Evolutionary conservation across 495 filamentous ascomycete genomes (phyloP).

Genomic region (Xylaria cubensis): DNA sequence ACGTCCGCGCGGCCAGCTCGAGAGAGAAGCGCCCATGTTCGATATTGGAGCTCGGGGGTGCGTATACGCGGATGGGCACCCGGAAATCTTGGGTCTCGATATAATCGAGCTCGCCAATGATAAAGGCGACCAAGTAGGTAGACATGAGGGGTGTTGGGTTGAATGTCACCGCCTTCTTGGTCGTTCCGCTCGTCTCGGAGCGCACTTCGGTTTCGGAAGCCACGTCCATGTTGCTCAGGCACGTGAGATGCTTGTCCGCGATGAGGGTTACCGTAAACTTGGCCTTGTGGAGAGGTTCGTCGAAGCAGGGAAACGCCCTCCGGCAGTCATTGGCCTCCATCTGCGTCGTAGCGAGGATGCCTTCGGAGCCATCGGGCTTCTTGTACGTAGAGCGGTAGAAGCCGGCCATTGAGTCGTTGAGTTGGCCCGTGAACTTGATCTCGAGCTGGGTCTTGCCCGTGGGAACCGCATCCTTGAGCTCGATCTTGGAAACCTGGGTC

Average conservation of each 20-base stretch:
- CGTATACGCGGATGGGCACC: constrained; percentile 74
- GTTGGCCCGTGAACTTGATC: constrained; percentile 68
- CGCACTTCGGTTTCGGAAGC: constrained; percentile 66
- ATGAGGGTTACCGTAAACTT: constrained; percentile 76
- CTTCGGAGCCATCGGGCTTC: constrained; percentile 65
- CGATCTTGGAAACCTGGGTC: constrained; percentile 68
- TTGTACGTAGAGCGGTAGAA: constrained; percentile 83
- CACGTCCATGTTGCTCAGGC: constrained; percentile 83
- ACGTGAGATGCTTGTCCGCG: constrained; percentile 74
- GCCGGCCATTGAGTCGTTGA: constrained; percentile 83
- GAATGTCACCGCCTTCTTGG: constrained; percentile 76
- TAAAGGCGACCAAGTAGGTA: constrained; percentile 78
- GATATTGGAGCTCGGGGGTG: constrained; percentile 67
- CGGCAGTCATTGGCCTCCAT: constrained; percentile 83
- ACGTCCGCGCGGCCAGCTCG: constrained; percentile 70
- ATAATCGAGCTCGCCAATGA: constrained; percentile 76
- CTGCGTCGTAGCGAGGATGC: constrained; percentile 77
- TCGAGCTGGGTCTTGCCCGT: constrained; percentile 70
- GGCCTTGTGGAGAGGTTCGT: constrained; percentile 78
- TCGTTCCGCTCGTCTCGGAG: constrained; percentile 57
- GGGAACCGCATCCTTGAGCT: constrained; percentile 64
- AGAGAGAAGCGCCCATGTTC: constrained; percentile 73
- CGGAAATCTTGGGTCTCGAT: constrained; percentile 78
- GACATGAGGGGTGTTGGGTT: constrained; percentile 78
- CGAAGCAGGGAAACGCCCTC: constrained; percentile 78